Evolutionary conservation across 345 rosid genomes (phyloP), one percentile per base, ranked within the genome.

Genomic region (Laguncularia racemosa): DNA sequence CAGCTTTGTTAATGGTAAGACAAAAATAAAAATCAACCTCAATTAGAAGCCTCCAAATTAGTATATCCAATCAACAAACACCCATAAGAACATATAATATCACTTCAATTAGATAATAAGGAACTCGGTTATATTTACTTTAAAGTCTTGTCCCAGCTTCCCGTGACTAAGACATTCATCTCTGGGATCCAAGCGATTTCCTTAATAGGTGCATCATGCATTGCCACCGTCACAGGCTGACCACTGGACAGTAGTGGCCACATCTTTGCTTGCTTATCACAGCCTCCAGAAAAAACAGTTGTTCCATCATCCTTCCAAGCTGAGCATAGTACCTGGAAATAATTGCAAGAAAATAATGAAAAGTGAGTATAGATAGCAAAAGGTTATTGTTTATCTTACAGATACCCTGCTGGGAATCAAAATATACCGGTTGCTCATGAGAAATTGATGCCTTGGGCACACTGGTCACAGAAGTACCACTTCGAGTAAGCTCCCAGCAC

Each of bases 221-320:
- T 84, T 19, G 95, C 97, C 50, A 95, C 82, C 64, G 96, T 90
- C 57, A 76, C 76, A 46, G 97, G 80, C 65, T 88, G 99, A 67
- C 93, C 93, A 51, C 96, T 89, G 18, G 97, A 74, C 61, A 76
- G 61, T 53, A 93, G 67, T 23, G 97, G 89, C 99, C 99, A 95
- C 99, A 95, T 95, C 73, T 95, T 95, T 14, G 83, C 99, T 74
- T 90, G 99, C 71, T 95, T 95, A 72, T 95, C 97, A 56, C 99
- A 95, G 14, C 99, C 97, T 13, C 93, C 99, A 49, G 85, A 79
- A 67, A 93, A 89, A 21, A 90, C 92, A 2, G 99, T 77, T 19
- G 85, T 85, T 59, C 99, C 99, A 81, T 93, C 99, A 73, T 90
- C 99, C 81, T 93, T 93, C 95, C 97, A 93, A 40, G 97, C 50